These are phyloP conservation scores for Exophiala mesophila DNA, from an alignment of 2,329 filamentous ascomycete genomes.

Conservation along the genomic window DNA sequence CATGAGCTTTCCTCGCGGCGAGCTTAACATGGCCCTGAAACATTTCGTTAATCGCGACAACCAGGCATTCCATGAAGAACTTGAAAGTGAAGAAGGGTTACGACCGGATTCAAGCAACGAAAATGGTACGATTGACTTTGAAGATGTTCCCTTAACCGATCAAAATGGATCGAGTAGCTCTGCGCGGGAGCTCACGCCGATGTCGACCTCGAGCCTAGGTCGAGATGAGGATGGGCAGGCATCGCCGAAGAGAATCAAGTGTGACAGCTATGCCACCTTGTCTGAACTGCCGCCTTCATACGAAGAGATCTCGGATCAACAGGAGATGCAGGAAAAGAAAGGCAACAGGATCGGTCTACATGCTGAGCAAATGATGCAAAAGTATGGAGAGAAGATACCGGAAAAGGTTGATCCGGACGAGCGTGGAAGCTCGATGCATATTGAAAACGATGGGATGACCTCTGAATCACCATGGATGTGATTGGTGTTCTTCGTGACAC, in stretches of 20 bases:
- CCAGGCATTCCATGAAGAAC: slow-evolving; percentile 32
- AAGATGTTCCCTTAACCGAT: slow-evolving; percentile 23
- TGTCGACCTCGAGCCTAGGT: slow-evolving; percentile 23
- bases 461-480: too few species aligned
- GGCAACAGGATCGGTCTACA: slow-evolving; percentile 25
- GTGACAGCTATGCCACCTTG: slow-evolving; percentile 2
- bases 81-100: slow-evolving; percentile 20
- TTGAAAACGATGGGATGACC: slow-evolving; percentile 13
- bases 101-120: slow-evolving; percentile 3
- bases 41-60: slow-evolving; percentile 50
- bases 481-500: too few species aligned
- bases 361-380: slow-evolving; percentile 24
- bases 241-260: slow-evolving; percentile 21
- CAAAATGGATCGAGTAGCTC: slow-evolving; percentile 18
- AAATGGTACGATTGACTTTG: slow-evolving; percentile 15
- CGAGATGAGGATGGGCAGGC: slow-evolving; percentile 23
- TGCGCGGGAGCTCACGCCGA: slow-evolving; percentile 22
- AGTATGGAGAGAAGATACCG: slow-evolving; percentile 13
- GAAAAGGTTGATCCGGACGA: slow-evolving; percentile 1
- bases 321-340: slow-evolving; percentile 39
- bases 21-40: slow-evolving; percentile 28
- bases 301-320: slow-evolving; percentile 30
- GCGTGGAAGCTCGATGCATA: slow-evolving; percentile 6
- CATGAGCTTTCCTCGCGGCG: slow-evolving; percentile 31
- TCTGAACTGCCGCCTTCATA: slow-evolving; percentile 29